Base-by-base conservation (phyloP, 2,329 filamentous ascomycete genomes). In the Fusarium compactum region DNA sequence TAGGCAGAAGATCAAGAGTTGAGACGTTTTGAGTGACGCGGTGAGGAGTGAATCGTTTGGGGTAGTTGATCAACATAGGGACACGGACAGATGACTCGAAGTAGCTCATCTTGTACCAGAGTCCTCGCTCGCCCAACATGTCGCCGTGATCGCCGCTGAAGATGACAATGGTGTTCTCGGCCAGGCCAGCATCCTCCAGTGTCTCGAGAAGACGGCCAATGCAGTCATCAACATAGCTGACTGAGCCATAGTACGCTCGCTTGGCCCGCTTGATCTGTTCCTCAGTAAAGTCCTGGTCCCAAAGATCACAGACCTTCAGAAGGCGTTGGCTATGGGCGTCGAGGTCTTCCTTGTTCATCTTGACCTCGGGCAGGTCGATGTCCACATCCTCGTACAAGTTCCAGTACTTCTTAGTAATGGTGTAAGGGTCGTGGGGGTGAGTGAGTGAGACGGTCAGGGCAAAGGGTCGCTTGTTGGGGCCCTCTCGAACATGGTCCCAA, bases 21-120 rank as follows among this genome's bases (percentile, higher is more conserved):
- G 94, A 97, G 15, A 98, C 95, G 70, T 95, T 97, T 80, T 95
- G 86, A 20, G 87, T 86, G 29, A 98, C 92, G 34, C 90, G 91
- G 82, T 90, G 93, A 32, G 94, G 90, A 16, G 85, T 79, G 80
- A 95, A 97, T 66, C 86, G 87, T 74, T 90, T 85, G 27, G 95
- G 95, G 75, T 95, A 90, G 80, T 94, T 91, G 78, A 97, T 87
- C 70, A 98, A 85, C 78, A 98, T 90, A 2, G 95, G 95, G 24
- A 98, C 95, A 29, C 95, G 91, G 47, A 94, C 93, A 15, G 94
- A 97, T 43, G 91, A 91, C 85, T 98, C 95, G 76, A 94, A 97
- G 87, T 96, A 98, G 77, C 90, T 94, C 95, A 98, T 98, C 86
- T 98, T 98, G 85, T 97, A 95, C 95, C 95, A 98, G 48, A 98